Evolutionary conservation across 1,284 basidiomycete genomes (phyloP), one percentile per base, ranked within the genome.

Genomic region (Rugosomyces carneus): DNA sequence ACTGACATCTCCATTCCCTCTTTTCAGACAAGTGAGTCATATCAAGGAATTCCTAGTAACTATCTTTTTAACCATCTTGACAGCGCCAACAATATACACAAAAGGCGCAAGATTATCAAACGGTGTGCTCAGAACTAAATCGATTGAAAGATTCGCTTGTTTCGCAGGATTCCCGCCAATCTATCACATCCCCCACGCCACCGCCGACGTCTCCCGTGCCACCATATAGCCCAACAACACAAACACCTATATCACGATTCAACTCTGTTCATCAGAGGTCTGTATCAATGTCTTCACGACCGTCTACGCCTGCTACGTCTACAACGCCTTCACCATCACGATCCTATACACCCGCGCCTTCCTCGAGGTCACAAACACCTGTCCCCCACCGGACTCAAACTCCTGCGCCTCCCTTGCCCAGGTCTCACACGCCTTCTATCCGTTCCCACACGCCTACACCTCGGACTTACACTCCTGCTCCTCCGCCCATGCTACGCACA

Each of bases 71-170:
- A 50, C 54, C 48, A 51, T 45, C 53, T 51, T 53, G 49, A 24
- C 57, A 84, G 81, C 76, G 79, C 62, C 60, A 69, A 47, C 71
- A 75, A 60, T 80, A 80, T 64, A 68, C 71, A 52, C 76, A 81
- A 69, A 83, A 81, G 71, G 69, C 76, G 47, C 80, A 81, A 65
- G 84, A 88, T 65, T 78, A 73, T 57, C 78, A 81, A 58, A 70
- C 70, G 56, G 72, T 87, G 39, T 79, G 79, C 40, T 69, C 73
- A 47, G 84, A 88, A 64, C 64, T 84, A 47, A 76, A 65, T 62
- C 75, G 81, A 48, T 60, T 77, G 50, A 76, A 71, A 56, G 69
- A 71, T 1, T 70, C 69, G 40, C 64, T 63, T 43, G 68, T 53
- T 43, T 58, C 51, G 49, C 58, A 40, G 53, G 63, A 55, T 46